Percentiles rank a stretch among this genome's conserved stretches.
phyloP scores from a whole-genome alignment of 768 basidiomycete genomes.

The Phallus indusiatus region DNA sequence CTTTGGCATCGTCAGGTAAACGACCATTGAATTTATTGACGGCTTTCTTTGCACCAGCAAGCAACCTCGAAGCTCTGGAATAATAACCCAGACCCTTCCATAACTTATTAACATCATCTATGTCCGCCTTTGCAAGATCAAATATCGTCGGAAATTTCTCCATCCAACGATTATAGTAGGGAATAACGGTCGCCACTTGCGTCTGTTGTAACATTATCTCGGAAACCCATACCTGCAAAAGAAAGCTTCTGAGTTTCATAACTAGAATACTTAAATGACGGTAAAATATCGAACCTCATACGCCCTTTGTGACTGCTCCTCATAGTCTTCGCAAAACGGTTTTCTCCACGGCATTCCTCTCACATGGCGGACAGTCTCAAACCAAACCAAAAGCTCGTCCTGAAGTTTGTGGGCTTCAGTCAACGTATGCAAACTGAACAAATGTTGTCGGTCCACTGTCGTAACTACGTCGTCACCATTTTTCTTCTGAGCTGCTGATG shows the following conservation, averaged over 20 bases:
- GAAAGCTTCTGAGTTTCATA: not conserved
- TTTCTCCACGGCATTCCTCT: constrained; percentile 94
- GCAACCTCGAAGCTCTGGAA: constrained; percentile 72
- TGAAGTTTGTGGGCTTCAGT: constrained; percentile 24
- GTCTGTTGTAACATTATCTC: constrained; percentile 98
- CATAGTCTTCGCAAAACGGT: constrained; percentile 43
- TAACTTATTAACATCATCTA: constrained; percentile 77
- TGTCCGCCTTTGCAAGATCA: constrained; percentile 59
- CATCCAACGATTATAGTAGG: constrained; percentile 89
- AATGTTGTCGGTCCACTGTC: not conserved
- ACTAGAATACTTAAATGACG: not conserved
- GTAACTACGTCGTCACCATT: not conserved
- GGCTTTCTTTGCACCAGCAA: constrained; percentile 75
- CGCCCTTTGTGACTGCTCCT: constrained; percentile 72
- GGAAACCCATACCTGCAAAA: constrained; percentile 68
- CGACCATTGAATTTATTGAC: constrained; percentile 55
- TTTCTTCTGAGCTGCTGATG: not conserved
- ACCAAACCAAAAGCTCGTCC: constrained; percentile 58
- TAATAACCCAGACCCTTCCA: constrained; percentile 96
- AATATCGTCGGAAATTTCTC: constrained; percentile 71
- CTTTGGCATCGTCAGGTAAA: constrained; percentile 71
- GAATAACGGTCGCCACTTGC: constrained; percentile 87
- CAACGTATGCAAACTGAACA: not conserved
- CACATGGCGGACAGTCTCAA: constrained; percentile 47
- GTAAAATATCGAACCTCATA: constrained; percentile 62